A percentile compares a stretch with the other conserved stretches of the same genome.
Evolutionary conservation across 176 grass and related monocot species (phyloP).

Genomic region (Carex myosuroides): DNA sequence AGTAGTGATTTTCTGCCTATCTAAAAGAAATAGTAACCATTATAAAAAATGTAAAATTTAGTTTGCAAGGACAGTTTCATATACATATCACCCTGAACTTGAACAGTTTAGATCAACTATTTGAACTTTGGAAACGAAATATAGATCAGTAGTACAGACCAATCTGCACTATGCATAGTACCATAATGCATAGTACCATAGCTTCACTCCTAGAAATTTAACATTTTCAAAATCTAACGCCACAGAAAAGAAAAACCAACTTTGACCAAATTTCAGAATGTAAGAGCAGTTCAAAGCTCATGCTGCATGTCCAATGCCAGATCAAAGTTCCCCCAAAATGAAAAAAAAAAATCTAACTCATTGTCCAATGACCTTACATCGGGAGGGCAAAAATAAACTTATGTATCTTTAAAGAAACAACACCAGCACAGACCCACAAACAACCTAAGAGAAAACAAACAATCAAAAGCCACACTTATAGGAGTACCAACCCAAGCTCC

Average conservation of each 20-base stretch:
- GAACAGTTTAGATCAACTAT: too few species aligned
- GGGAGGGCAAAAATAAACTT: not conserved
- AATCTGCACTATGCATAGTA: too few species aligned
- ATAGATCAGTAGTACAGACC: too few species aligned
- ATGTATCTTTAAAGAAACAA: constrained; percentile 8
- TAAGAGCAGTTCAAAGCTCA: not conserved
- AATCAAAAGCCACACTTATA: constrained; percentile 36
- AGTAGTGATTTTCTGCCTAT: too few species aligned
- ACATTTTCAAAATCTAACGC: not conserved
- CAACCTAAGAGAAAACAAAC: not conserved
- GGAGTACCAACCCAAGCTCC: constrained; percentile 86
- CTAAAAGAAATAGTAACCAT: too few species aligned
- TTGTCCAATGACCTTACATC: constrained; percentile 1
- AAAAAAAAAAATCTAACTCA: not conserved
- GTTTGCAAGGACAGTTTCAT: too few species aligned
- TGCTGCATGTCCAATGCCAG: constrained; percentile 4
- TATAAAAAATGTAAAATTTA: too few species aligned
- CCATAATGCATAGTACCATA: too few species aligned
- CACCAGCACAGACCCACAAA: constrained; percentile 1
- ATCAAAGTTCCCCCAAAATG: not conserved
- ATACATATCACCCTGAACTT: too few species aligned
- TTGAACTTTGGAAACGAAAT: too few species aligned
- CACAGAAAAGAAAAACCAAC: not conserved
- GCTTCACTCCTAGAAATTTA: not conserved
- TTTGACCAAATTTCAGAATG: constrained; percentile 8